These are phyloP conservation scores for Fimicolochytrium jonesii DNA, from an alignment of 192 early-diverging fungal species.

Conservation along the genomic window DNA sequence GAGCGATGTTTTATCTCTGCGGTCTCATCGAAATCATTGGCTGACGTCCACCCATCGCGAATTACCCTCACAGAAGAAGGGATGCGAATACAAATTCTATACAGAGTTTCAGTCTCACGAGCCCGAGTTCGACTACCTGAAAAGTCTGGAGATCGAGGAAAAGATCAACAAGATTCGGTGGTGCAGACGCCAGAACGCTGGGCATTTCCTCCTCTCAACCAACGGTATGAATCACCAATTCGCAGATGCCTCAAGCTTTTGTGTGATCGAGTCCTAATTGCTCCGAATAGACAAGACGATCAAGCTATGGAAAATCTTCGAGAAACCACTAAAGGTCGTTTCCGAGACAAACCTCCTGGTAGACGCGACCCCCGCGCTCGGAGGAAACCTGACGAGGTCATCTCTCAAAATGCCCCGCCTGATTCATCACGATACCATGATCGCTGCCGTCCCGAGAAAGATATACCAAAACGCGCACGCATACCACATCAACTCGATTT, in stretches of 20 bases:
- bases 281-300: conserved; percentile 99
- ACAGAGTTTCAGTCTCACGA: conserved; percentile 99
- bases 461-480: conserved; percentile 97
- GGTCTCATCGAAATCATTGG: no score
- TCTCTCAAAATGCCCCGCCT: conserved; percentile 71
- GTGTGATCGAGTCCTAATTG: no score
- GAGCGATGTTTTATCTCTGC: no score
- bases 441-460: conserved; percentile 89
- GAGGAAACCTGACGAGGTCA: background rate
- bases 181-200: conserved; percentile 93
- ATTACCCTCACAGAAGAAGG: conserved; percentile 91
- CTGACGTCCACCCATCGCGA: no score
- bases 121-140: conserved; percentile 98
- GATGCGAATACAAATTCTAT: conserved; percentile 98
- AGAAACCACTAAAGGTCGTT: conserved; percentile 93
- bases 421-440: conserved; percentile 90
- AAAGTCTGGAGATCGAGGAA: conserved; percentile 98
- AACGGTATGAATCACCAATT: no score
- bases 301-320: conserved; percentile 99
- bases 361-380: conserved; percentile 28
- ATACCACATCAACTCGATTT: conserved; percentile 99
- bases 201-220: conserved; percentile 93
- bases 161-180: conserved; percentile 99
- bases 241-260: no score
- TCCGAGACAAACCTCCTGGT: conserved; percentile 85